Base-by-base conservation (phyloP, 2,329 filamentous ascomycete species). In the Chaetomium olivaceum region DNA sequence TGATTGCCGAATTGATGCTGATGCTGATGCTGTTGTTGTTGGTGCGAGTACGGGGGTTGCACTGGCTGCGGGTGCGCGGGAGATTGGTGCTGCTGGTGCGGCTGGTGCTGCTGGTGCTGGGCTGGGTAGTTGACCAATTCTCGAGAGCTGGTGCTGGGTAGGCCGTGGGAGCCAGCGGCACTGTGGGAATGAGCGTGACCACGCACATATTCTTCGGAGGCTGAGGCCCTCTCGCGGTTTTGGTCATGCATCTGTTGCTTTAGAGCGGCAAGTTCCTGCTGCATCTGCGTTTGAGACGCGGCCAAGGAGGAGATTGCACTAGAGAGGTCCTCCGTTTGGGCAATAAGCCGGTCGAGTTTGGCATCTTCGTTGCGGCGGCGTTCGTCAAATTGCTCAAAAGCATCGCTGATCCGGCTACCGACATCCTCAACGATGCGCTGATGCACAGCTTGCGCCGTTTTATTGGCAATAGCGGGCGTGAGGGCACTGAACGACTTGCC, bases 261-360 rank as follows among this genome's bases (percentile, higher is more conserved):
- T 60, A 88, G 76, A 14, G 68, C 51, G 7, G 63, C 57, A 63
- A 89, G 81, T 69, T 85, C 84, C 51, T 84, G 84, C 75, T 93
- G 90, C 70, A 92, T 87, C 63, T 90, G 84, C 4, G 85, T 79
- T 77, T 93, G 91, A 1, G 85, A 84, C 5, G 85, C 79, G 5
- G 88, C 88, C 88, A 94, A 88, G 14, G 85, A 85, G 48, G 87
- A 85, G 27, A 94, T 83, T 54, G 88, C 91, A 68, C 89, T 86
- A 2, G 88, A 85, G 64, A 93, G 81, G 27, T 86, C 84, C 36
- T 84, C 84, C 4, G 92, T 87, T 33, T 91, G 83, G 16, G 84
- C 82, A 8, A 88, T 83, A n/a, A 94, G 82, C 72, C 91, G 86
- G 62, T 91, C 87, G 65, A 93, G 89, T 82, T 93, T 93, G 70